Evolutionary conservation across 352 stramenopile genomes (phyloP), one percentile per base, ranked within the genome.

Genomic region (Phytophthora colocasiae): DNA sequence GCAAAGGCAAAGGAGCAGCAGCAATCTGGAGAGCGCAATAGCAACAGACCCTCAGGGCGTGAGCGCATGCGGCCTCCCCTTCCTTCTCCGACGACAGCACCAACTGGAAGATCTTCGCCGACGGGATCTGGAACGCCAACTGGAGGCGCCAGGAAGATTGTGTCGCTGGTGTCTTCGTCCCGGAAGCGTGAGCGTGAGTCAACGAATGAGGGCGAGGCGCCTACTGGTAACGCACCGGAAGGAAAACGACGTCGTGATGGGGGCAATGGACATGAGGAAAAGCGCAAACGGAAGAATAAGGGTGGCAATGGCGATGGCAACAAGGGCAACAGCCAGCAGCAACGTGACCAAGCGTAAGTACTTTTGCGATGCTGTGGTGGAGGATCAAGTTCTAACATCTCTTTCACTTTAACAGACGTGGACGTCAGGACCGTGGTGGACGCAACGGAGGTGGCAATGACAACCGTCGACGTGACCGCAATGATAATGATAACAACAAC

Each of bases 111-210:
- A 15, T n/a, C 11, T 17, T 63, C 62, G 2, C 57, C 47, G 10
- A 45, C 61, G 1, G 63, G 6, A 52, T n/a, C 43, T 38, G 70
- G 58, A 58, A 80, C 40, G 17, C 74, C 36, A n/a, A 71, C 60
- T 41, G 60, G 56, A 22, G 54, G 57, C 9, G 31, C 53, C 24
- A 73, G 83, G 26, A 95, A 95, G 58, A 95, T 95, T 15, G 83
- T 95, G 48, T 92, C 86, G 45, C 69, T 95, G 10, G 81, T 92
- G 45, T 87, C 83, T 12, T 80, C 77, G 24, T 81, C 78, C 7
- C 83, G 84, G 27, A 93, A 95, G 71, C 80, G 86, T 12, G 87
- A 93, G 38, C 80, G 80, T 6, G 84, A 92, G 4, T 38, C 60
- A 32, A 19, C 55, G 4, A 29, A 53, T 26, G 69, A 79, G 27